Base-by-base conservation (phyloP, 2,329 filamentous ascomycete species). In the Aspergillus ibericus region DNA sequence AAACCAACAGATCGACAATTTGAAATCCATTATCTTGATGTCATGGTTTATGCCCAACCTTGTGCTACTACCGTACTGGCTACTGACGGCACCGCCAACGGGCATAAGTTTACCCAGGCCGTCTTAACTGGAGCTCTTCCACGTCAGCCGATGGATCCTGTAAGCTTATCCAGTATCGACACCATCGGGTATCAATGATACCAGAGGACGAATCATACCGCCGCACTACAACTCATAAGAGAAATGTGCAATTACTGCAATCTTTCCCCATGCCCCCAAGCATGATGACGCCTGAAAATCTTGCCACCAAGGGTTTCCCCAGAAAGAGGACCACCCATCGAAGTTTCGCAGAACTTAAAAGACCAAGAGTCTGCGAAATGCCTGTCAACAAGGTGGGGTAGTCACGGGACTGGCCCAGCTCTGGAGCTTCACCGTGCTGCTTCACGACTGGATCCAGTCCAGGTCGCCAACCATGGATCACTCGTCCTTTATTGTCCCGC, bases 141-240 rank as follows among this genome's bases (percentile, higher is more conserved):
- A 36, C 42, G 16, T 48, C 55, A 58, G 35, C 50, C 35, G 50
- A 54, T 49, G 34, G 4, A 42, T 34, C 50, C 44, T 35, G 42
- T 40, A 22, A 42, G 34, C 50, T 42, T 46, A 53, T 48, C 47
- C 54, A 29, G 49, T 25, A 35, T 20, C 15, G 4, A 29, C 22
- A 20, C n/a, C 42, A 46, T 52, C 42, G 42, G 42, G 22, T 47
- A 48, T 25, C 13, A 16, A 48, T 16, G 15, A 48, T 18, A 32
- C 44, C 22, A 6, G 27, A n/a, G 27, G 25, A 48, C 27, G 44
- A 48, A 48, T 48, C 44, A 48, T 15, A 27, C 44, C 8, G 44
- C 44, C 16, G 25, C 13, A 18, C 25, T 10, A 16, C 22, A 3
- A 29, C 16, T 13, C 25, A 15, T 16, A 15, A 38, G 35, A 15